These are phyloP conservation scores for Gastrolobium villosum DNA, from an alignment of 306 rosid genomes.

Conservation along the genomic window DNA sequence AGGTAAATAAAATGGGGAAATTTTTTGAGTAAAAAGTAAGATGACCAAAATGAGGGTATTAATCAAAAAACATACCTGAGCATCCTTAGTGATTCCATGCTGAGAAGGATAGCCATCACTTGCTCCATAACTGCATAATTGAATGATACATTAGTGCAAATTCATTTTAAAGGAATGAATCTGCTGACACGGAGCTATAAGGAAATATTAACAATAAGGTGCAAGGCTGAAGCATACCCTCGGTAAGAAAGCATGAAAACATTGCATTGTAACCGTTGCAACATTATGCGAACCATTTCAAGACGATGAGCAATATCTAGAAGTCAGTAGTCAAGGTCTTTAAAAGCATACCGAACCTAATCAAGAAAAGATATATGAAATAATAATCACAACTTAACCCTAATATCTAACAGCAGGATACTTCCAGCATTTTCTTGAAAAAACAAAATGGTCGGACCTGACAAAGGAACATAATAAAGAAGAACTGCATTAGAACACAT, in stretches of 20 bases:
- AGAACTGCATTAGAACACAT: slow-evolving; percentile 43
- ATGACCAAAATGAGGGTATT: slow-evolving; percentile 21
- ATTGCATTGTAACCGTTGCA: slow-evolving; percentile 87
- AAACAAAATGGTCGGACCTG: slow-evolving; percentile 98
- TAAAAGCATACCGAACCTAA: slow-evolving; percentile 47
- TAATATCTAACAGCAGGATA: slow-evolving; percentile 69
- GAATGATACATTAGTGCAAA: slow-evolving; percentile 45
- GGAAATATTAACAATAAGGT: slow-evolving; percentile 27
- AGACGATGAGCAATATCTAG: slow-evolving; percentile 99
- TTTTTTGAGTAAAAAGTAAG: background rate
- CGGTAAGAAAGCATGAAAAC: slow-evolving; percentile 97
- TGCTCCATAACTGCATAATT: slow-evolving; percentile 81
- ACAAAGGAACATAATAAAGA: slow-evolving; percentile 48
- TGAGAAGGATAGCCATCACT: slow-evolving; percentile 99
- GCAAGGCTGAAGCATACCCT: slow-evolving; percentile 67
- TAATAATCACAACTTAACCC: slow-evolving; percentile 38
- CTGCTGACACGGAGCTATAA: background rate
- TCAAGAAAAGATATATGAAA: slow-evolving; percentile 32
- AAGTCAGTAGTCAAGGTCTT: slow-evolving; percentile 71
- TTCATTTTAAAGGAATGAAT: slow-evolving; percentile 34
- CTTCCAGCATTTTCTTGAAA: slow-evolving; percentile 99
- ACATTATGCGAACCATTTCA: slow-evolving; percentile 93
- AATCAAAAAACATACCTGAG: slow-evolving; percentile 72
- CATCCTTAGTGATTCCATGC: slow-evolving; percentile 89
- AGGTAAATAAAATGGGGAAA: slow-evolving; percentile 31